phyloP scores from a whole-genome alignment of 176 grass and related monocot species.

The Dendrocalamus sinicus region DNA sequence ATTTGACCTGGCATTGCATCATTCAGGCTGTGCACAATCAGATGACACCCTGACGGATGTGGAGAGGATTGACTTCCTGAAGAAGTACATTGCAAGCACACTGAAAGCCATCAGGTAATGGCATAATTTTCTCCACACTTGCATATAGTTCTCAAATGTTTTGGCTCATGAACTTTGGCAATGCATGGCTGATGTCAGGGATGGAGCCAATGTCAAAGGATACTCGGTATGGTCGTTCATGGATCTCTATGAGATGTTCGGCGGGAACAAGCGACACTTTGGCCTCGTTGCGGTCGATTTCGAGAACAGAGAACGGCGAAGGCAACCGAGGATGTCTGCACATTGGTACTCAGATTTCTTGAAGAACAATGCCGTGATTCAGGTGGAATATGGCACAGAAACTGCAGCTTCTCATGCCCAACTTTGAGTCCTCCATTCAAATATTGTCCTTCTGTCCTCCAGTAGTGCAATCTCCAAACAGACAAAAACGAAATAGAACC shows the following conservation, averaged over 20 bases:
- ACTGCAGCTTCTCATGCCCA: slow-evolving; percentile 8
- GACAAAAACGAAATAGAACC: not conserved
- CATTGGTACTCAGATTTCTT: slow-evolving; percentile 63
- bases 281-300: slow-evolving; percentile 60
- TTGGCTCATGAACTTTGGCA: not conserved
- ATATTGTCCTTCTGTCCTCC: not conserved
- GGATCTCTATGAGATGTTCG: slow-evolving; percentile 56
- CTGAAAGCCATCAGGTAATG: slow-evolving; percentile 54
- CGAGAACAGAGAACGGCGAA: slow-evolving; percentile 22
- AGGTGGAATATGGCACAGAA: not conserved
- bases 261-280: slow-evolving; percentile 42
- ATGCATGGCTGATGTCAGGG: slow-evolving; percentile 32
- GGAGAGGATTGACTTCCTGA: slow-evolving; percentile 46
- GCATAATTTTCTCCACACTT: not conserved
- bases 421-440: not conserved
- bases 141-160: slow-evolving; percentile 11
- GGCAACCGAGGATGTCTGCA: slow-evolving; percentile 54
- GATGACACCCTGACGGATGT: slow-evolving; percentile 43
- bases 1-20: not conserved
- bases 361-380: slow-evolving; percentile 44
- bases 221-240: slow-evolving; percentile 67
- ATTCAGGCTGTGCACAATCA: slow-evolving; percentile 38
- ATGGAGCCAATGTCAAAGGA: slow-evolving; percentile 61
- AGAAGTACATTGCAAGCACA: slow-evolving; percentile 48
- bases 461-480: not conserved